Conservation (phyloP, 371 early-diverging fungal genomes). For the Choanephora cucurbitarum region DNA sequence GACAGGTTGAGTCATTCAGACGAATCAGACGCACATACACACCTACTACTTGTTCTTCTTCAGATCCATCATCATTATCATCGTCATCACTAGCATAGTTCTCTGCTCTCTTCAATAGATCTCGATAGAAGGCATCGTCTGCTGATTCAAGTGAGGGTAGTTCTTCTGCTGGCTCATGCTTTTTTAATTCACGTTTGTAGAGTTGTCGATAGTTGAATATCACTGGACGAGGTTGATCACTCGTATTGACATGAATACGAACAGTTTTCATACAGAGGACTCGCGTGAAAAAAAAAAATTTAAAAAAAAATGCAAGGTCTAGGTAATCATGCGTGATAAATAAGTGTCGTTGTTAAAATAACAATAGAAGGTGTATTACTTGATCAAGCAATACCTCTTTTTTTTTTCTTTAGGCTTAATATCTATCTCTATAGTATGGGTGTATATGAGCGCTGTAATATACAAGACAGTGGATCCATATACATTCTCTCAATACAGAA, state of each 20-base stretch:
- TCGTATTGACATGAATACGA: conserved; percentile 37
- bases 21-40: neutral
- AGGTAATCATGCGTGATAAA: too few species aligned
- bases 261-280: conserved; percentile 60
- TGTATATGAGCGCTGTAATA: too few species aligned
- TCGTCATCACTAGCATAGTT: conserved; percentile 17
- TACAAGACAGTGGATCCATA: too few species aligned
- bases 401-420: too few species aligned
- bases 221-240: conserved; percentile 17
- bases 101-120: conserved; percentile 23
- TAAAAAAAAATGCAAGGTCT: neutral
- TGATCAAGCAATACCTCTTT: too few species aligned
- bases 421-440: too few species aligned
- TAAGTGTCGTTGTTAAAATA: too few species aligned
- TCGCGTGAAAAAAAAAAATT: neutral
- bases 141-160: neutral
- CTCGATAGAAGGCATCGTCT: conserved; percentile 22
- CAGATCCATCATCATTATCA: conserved; percentile 13
- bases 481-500: too few species aligned
- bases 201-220: conserved; percentile 25
- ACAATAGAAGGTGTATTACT: too few species aligned
- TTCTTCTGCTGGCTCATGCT: neutral
- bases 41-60: conserved; percentile 9
- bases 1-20: too few species aligned
- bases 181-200: conserved; percentile 21